A percentile compares a stretch with the other conserved stretches of the same genome.
These are phyloP conservation scores for Epichloe brachyelytri DNA, from an alignment of 2,329 filamentous ascomycete genomes.

Conservation along the genomic window DNA sequence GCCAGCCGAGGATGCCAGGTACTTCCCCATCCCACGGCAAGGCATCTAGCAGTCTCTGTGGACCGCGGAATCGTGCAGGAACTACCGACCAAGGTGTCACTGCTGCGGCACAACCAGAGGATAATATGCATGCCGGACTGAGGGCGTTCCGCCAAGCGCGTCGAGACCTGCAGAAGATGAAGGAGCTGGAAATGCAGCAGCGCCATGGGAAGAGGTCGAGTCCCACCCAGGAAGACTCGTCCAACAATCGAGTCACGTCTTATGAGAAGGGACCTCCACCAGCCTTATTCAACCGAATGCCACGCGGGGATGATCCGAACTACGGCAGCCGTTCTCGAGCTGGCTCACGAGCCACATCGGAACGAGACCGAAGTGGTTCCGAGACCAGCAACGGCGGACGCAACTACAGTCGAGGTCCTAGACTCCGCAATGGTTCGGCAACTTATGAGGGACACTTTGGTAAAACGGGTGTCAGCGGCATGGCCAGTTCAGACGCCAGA, in stretches of 20 bases:
- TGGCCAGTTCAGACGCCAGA: neutral
- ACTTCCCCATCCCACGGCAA: constrained; percentile 28
- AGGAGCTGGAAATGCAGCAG: constrained; percentile 36
- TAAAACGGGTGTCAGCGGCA: neutral
- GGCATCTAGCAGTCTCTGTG: constrained; percentile 10
- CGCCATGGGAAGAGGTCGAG: constrained; percentile 19
- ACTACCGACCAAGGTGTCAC: neutral
- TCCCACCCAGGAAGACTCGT: constrained; percentile 11
- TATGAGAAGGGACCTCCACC: constrained; percentile 33
- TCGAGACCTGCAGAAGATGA: constrained; percentile 42
- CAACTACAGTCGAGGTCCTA: constrained; percentile 26
- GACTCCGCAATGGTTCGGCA: constrained; percentile 25
- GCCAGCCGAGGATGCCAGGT: constrained; percentile 31
- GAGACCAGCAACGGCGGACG: constrained; percentile 36
- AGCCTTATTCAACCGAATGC: constrained; percentile 30
- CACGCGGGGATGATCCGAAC: constrained; percentile 28
- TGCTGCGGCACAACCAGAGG: constrained; percentile 21
- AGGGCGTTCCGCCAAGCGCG: constrained; percentile 45
- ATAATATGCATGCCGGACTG: constrained; percentile 35
- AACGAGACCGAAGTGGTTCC: constrained; percentile 42
- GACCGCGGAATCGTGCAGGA: neutral
- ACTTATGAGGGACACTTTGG: constrained; percentile 24
- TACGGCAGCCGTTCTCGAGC: constrained; percentile 16
- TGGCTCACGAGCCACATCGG: constrained; percentile 22
- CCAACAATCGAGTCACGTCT: constrained; percentile 24